These are phyloP conservation scores for Solanum sejunctum DNA, from an alignment of 257 asterid species.

Conservation along the genomic window DNA sequence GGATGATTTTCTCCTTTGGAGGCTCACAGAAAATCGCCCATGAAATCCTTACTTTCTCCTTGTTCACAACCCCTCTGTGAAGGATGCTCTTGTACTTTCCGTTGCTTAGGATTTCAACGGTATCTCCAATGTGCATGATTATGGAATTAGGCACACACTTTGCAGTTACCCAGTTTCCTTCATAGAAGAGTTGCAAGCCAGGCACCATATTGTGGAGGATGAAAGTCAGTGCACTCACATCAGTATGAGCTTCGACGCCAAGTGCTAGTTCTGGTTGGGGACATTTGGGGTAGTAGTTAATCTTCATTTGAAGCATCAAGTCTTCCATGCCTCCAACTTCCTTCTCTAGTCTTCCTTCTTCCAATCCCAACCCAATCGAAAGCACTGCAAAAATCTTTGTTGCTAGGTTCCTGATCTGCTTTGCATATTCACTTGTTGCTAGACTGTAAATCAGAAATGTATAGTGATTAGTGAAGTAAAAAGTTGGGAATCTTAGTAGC, in stretches of 20 bases:
- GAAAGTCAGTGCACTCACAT: conserved; percentile 79
- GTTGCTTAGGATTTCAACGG: conserved; percentile 78
- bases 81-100: conserved; percentile 78
- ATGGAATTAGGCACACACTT: conserved; percentile 79
- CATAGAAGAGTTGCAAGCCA: conserved; percentile 64
- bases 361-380: conserved; percentile 58
- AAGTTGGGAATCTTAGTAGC: neutral
- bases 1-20: conserved; percentile 62
- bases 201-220: conserved; percentile 97
- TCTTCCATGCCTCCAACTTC: conserved; percentile 83
- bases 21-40: conserved; percentile 93
- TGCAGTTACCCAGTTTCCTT: conserved; percentile 77
- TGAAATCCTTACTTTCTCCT: conserved; percentile 70
- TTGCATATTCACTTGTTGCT: conserved; percentile 55
- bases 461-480: neutral
- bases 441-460: conserved; percentile 20
- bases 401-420: conserved; percentile 40
- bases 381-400: conserved; percentile 53
- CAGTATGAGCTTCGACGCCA: conserved; percentile 92
- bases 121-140: conserved; percentile 83
- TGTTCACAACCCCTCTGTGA: conserved; percentile 76
- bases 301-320: conserved; percentile 62
- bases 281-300: conserved; percentile 86
- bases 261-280: conserved; percentile 96
- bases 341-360: conserved; percentile 49